Conservation (phyloP, 106 monocot species). For the Platanthera guangdongensis region DNA sequence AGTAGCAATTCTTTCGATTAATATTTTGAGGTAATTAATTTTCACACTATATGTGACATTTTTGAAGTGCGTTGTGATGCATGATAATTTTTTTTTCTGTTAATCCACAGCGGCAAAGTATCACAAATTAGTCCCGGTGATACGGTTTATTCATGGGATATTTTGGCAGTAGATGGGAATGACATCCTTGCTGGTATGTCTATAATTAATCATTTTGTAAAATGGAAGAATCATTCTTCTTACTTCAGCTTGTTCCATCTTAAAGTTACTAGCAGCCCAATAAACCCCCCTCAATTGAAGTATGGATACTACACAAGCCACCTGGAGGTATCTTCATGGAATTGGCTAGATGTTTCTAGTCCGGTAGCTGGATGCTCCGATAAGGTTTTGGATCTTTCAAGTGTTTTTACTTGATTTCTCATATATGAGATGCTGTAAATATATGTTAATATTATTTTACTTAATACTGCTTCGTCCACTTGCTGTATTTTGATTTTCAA, state of each 20-base stretch:
- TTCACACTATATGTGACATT: not conserved
- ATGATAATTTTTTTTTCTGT: conserved; percentile 3
- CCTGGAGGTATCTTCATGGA: conserved; percentile 31
- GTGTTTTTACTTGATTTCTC: not conserved
- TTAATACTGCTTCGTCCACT: not conserved
- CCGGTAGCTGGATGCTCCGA: conserved; percentile 44
- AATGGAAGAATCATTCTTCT: not conserved
- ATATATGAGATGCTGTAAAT: not conserved
- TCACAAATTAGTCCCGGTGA: conserved; percentile 55
- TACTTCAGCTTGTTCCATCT: conserved; percentile 14
- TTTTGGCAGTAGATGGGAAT: conserved; percentile 78
- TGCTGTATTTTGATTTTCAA: not conserved
- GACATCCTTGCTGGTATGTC: conserved; percentile 80
- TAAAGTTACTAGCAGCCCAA: conserved; percentile 75
- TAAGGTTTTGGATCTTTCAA: conserved; percentile 39
- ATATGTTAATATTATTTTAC: not conserved
- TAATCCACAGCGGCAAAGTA: conserved; percentile 49
- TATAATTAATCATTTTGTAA: not conserved
- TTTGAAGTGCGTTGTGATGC: not conserved
- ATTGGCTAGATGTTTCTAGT: conserved; percentile 61
- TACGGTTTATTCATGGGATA: conserved; percentile 62
- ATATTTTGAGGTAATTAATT: conserved; percentile 51
- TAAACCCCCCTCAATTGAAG: conserved; percentile 80
- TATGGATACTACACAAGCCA: conserved; percentile 39
- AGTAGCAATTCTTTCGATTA: conserved; percentile 67